These are phyloP conservation scores for Paracorniculantispora psalliotae DNA, from an alignment of 2,329 filamentous ascomycete species.

Conservation along the genomic window DNA sequence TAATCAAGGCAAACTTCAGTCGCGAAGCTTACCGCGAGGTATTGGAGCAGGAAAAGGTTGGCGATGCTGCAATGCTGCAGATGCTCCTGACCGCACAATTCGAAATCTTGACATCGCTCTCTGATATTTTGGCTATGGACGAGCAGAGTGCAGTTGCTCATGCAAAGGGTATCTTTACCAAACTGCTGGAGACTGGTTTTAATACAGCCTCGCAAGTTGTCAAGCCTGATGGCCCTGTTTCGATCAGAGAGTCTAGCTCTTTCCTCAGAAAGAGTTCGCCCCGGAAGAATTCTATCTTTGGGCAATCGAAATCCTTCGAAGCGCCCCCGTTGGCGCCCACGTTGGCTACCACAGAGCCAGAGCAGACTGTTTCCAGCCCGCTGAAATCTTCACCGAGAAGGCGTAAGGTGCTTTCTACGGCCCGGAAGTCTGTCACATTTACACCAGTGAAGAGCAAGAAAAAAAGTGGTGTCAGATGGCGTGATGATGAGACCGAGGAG, in stretches of 20 bases:
- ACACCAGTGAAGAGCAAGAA: slow-evolving; percentile 74
- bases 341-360: slow-evolving; percentile 30
- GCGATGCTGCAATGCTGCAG: slow-evolving; percentile 74
- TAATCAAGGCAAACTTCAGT: slow-evolving; percentile 77
- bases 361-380: slow-evolving; percentile 41
- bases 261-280: slow-evolving; percentile 70
- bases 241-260: slow-evolving; percentile 61
- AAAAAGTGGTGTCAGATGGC: slow-evolving; percentile 78
- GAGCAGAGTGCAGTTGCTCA: slow-evolving; percentile 78
- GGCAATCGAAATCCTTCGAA: slow-evolving; percentile 34
- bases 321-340: slow-evolving; percentile 41
- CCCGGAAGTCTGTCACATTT: slow-evolving; percentile 69
- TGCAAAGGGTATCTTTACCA: slow-evolving; percentile 70
- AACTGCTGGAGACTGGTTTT: slow-evolving; percentile 72
- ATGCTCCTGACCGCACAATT: slow-evolving; percentile 85
- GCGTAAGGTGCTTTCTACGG: slow-evolving; percentile 57
- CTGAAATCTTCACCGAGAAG: slow-evolving; percentile 76
- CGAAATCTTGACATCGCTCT: slow-evolving; percentile 79
- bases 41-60: slow-evolving; percentile 76
- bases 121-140: slow-evolving; percentile 74
- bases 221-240: slow-evolving; percentile 72
- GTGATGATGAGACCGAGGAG: slow-evolving; percentile 79
- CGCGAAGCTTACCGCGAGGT: slow-evolving; percentile 73
- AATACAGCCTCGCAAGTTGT: slow-evolving; percentile 76
- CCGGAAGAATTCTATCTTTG: slow-evolving; percentile 48